Evolutionary conservation across 805 yeast genomes (phyloP).

Genomic region (Kluyveromyces siamensis): DNA sequence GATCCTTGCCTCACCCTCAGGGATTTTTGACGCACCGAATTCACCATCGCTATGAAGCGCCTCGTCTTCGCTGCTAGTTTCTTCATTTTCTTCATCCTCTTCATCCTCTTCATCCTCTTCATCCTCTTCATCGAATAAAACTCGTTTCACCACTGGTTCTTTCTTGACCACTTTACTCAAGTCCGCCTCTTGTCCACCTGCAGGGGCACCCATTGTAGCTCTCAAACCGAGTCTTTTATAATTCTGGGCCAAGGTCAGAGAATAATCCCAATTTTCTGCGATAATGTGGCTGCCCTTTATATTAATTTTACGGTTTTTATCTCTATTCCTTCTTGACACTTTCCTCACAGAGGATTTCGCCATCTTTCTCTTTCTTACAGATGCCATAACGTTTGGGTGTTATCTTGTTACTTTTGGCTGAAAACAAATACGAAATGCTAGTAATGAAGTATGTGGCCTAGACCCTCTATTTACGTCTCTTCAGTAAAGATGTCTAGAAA

Average conservation of each 20-base stretch:
- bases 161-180: conserved; percentile 33
- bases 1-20: conserved; percentile 72
- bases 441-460: neutral
- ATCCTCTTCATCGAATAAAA: conserved; percentile 22
- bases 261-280: conserved; percentile 84
- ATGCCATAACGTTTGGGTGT: conserved; percentile 35
- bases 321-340: conserved; percentile 62
- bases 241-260: conserved; percentile 74
- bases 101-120: conserved; percentile 9
- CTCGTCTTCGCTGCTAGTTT: conserved; percentile 10
- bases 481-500: neutral
- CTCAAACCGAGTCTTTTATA: conserved; percentile 74
- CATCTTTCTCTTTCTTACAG: conserved; percentile 83
- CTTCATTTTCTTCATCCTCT: conserved; percentile 14
- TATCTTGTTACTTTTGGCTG: neutral
- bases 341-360: conserved; percentile 62
- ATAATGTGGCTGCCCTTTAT: conserved; percentile 71
- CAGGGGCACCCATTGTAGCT: conserved; percentile 51
- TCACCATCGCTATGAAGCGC: conserved; percentile 27
- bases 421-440: neutral
- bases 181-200: conserved; percentile 76
- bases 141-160: conserved; percentile 25
- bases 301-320: conserved; percentile 56
- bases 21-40: conserved; percentile 44
- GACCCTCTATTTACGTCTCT: neutral